Conservation (phyloP, 306 rosid species). For the Quercus cerris region DNA sequence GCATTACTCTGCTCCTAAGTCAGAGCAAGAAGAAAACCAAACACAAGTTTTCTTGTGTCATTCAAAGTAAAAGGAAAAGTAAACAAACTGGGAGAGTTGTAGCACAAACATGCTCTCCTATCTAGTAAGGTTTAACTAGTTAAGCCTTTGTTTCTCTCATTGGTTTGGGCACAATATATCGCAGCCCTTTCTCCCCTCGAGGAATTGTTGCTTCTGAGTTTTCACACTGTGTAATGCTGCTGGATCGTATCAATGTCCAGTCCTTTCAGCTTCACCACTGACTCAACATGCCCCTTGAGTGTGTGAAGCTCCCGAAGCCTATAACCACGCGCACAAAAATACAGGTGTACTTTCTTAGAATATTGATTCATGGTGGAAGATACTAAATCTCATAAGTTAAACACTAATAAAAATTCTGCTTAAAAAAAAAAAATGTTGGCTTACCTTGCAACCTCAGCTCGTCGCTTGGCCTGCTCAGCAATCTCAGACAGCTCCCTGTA, state of each 20-base stretch:
- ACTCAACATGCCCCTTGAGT: conserved; percentile 96
- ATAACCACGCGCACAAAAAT: neutral
- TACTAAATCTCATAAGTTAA: neutral
- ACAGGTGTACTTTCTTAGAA: neutral
- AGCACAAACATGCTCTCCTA: conserved; percentile 38
- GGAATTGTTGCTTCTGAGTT: neutral
- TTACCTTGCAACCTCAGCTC: conserved; percentile 99
- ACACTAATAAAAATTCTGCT: neutral
- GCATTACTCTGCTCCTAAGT: conserved; percentile 29
- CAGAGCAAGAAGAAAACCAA: conserved; percentile 35
- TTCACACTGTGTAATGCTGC: conserved; percentile 95
- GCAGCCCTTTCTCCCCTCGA: conserved; percentile 23
- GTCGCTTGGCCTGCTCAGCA: conserved; percentile 96
- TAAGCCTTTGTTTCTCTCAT: conserved; percentile 31
- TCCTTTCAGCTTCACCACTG: conserved; percentile 97
- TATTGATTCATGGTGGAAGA: neutral
- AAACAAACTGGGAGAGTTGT: conserved; percentile 36
- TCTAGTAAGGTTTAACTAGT: conserved; percentile 22
- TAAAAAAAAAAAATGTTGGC: neutral
- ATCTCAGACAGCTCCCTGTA: conserved; percentile 95
- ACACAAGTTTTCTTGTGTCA: conserved; percentile 29
- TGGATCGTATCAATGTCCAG: conserved; percentile 89
- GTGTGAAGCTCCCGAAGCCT: conserved; percentile 97
- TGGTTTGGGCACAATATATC: conserved; percentile 17
- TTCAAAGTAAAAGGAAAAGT: conserved; percentile 25